phyloP scores from a whole-genome alignment of 2,329 filamentous ascomycete species.

The Neofusicoccum cordaticola region DNA sequence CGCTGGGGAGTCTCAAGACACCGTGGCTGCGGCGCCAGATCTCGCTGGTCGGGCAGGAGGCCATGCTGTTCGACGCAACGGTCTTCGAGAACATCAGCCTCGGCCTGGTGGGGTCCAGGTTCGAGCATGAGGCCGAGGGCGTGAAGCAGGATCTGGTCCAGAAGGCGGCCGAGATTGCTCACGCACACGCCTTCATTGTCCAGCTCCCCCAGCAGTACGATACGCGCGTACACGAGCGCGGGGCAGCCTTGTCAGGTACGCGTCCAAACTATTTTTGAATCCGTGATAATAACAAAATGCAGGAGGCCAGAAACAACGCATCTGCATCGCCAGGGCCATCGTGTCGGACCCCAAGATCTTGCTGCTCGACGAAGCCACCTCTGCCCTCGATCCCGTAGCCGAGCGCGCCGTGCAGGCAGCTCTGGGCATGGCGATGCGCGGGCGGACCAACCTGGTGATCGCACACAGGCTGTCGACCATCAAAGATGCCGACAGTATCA shows the following conservation, averaged over 20 bases:
- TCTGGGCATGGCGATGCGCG: slow-evolving; percentile 78
- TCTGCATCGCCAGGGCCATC: slow-evolving; percentile 87
- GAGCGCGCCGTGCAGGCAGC: slow-evolving; percentile 94
- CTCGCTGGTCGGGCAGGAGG: slow-evolving; percentile 88
- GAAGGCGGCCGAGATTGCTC: slow-evolving; percentile 83
- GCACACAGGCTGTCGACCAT: slow-evolving; percentile 95
- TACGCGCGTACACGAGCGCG: slow-evolving; percentile 92
- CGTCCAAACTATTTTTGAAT: not conserved
- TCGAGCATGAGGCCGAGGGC: slow-evolving; percentile 54
- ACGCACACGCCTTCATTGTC: slow-evolving; percentile 88
- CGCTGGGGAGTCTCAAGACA: slow-evolving; percentile 78
- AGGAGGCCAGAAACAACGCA: slow-evolving; percentile 94
- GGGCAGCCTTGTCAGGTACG: slow-evolving; percentile 70
- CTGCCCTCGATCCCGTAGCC: slow-evolving; percentile 87
- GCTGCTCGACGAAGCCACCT: slow-evolving; percentile 91
- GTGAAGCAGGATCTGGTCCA: slow-evolving; percentile 61
- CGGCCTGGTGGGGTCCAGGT: slow-evolving; percentile 79
- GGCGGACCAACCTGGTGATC: slow-evolving; percentile 92
- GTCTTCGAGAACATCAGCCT: slow-evolving; percentile 90
- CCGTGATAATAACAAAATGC: not conserved
- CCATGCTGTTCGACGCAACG: slow-evolving; percentile 82
- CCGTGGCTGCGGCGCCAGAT: slow-evolving; percentile 91
- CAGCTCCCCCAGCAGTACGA: slow-evolving; percentile 83
- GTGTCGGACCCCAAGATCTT: slow-evolving; percentile 90
- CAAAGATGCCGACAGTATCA: slow-evolving; percentile 90